Evolutionary conservation across 306 rosid species (phyloP).

Genomic region (Citrullus mucosospermus): DNA sequence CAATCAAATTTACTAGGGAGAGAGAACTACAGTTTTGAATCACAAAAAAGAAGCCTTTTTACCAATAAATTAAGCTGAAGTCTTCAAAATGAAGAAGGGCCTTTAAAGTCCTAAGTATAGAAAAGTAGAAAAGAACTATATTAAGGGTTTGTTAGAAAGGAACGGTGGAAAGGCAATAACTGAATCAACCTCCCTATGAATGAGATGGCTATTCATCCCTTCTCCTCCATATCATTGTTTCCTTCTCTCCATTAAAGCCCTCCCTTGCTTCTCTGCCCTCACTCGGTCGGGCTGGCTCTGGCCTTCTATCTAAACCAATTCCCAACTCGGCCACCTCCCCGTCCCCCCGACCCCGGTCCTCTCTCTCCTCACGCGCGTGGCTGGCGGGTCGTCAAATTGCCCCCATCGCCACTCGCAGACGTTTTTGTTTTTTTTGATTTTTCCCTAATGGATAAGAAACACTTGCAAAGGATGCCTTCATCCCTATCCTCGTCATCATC

Average conservation of each 20-base stretch:
- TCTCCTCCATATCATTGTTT: not conserved
- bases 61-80: not conserved
- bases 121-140: not conserved
- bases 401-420: not conserved
- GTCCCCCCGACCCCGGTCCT: not conserved
- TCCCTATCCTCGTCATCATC: not conserved
- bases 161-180: not conserved
- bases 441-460: constrained; percentile 3
- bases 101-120: not conserved
- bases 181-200: not conserved
- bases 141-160: not conserved
- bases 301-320: not conserved
- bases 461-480: not conserved
- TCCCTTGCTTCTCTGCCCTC: not conserved
- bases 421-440: not conserved
- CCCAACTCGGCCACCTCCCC: not conserved
- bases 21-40: too few species aligned
- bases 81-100: not conserved
- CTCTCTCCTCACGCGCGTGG: not conserved
- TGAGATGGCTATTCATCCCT: not conserved
- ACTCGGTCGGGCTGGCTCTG: constrained; percentile 6
- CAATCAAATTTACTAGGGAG: too few species aligned
- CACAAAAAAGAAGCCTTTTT: too few species aligned
- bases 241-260: constrained; percentile 3
- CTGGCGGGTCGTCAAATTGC: not conserved